These are phyloP conservation scores for Gypsophila paniculata DNA, from an alignment of 179 eudicot species.

Conservation along the genomic window DNA sequence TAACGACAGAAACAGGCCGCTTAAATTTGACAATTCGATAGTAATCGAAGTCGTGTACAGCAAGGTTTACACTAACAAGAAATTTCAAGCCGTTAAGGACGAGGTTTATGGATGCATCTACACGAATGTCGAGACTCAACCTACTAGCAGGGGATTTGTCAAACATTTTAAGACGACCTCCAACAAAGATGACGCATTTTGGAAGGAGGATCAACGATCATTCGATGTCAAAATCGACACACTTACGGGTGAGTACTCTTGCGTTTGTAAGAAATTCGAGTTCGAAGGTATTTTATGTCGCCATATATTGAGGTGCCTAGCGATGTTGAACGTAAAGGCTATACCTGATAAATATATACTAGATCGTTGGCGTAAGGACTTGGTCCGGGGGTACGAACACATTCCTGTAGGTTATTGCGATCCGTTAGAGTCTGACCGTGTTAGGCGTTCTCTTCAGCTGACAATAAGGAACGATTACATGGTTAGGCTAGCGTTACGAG, in stretches of 20 bases:
- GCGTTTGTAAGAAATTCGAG: not conserved
- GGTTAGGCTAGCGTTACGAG: too few species aligned
- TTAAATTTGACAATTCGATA: not conserved
- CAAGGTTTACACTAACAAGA: not conserved
- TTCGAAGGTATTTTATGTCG: constrained; percentile 8
- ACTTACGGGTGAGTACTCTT: not conserved
- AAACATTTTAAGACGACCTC: not conserved
- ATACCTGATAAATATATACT: constrained; percentile 13
- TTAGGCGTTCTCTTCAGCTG: too few species aligned
- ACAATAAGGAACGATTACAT: too few species aligned
- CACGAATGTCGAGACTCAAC: not conserved
- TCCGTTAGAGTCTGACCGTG: too few species aligned
- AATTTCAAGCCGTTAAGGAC: not conserved
- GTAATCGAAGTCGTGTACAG: not conserved
- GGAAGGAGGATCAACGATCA: not conserved
- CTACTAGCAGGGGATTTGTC: not conserved
- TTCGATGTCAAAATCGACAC: not conserved
- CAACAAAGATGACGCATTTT: not conserved
- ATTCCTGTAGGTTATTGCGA: not conserved
- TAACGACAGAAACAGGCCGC: not conserved
- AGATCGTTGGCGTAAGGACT: constrained; percentile 8
- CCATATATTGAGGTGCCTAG: not conserved
- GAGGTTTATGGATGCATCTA: not conserved
- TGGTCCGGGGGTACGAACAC: not conserved
- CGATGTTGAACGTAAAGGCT: not conserved